These are phyloP conservation scores for Tetrastigma voinierianum DNA, from an alignment of 164 flowering plant species.

Conservation along the genomic window DNA sequence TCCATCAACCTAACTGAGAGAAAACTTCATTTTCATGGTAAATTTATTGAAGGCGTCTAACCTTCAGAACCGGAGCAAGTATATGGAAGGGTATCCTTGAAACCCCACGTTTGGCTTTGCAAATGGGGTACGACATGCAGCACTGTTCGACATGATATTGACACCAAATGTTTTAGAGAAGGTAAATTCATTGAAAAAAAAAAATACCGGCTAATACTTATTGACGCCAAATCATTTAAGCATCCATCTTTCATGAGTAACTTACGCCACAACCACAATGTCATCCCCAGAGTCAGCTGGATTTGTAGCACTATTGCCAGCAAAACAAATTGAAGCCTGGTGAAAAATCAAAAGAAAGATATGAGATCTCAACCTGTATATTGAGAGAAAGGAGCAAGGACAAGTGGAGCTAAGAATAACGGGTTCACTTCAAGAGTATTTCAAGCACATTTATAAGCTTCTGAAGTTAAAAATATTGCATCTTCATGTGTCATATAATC, in stretches of 20 bases:
- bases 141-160: conserved; percentile 35
- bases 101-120: conserved; percentile 74
- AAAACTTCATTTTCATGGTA: too few species aligned
- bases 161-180: not conserved
- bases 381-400: not conserved
- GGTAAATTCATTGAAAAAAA: not conserved
- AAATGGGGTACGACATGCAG: conserved; percentile 66
- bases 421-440: too few species aligned
- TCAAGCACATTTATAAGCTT: too few species aligned
- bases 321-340: conserved; percentile 74
- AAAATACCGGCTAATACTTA: not conserved
- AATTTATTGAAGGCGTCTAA: conserved; percentile 12
- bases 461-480: too few species aligned
- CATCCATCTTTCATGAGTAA: conserved; percentile 3
- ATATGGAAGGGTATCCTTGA: conserved; percentile 68
- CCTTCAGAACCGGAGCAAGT: conserved; percentile 66
- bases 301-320: conserved; percentile 81
- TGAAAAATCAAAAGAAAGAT: not conserved
- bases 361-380: not conserved
- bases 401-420: not conserved
- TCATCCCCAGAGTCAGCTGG: conserved; percentile 78
- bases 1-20: too few species aligned
- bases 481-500: too few species aligned
- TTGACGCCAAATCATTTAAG: not conserved
- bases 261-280: conserved; percentile 73